These are phyloP conservation scores for Conoideocrella luteorostrata DNA, from an alignment of 2,329 filamentous ascomycete species.

Conservation along the genomic window DNA sequence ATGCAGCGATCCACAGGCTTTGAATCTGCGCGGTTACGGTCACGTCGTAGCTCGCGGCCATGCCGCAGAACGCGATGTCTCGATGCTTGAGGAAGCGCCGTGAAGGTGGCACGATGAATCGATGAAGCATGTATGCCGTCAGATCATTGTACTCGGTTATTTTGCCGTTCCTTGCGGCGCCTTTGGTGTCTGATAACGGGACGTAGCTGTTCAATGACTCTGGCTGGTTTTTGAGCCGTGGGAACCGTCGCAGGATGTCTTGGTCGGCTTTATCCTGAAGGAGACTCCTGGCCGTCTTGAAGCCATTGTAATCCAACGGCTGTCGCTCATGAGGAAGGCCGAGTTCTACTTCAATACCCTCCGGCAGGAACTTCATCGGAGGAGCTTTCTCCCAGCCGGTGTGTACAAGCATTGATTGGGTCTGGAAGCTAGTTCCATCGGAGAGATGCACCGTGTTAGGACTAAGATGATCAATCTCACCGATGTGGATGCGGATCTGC, in stretches of 20 bases:
- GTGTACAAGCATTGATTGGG: slow-evolving; percentile 47
- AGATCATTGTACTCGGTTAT: slow-evolving; percentile 19
- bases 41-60: slow-evolving; percentile 34
- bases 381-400: slow-evolving; percentile 54
- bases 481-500: slow-evolving; percentile 45
- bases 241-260: slow-evolving; percentile 48
- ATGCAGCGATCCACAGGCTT: slow-evolving; percentile 50
- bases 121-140: slow-evolving; percentile 37
- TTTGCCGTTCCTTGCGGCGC: slow-evolving; percentile 21
- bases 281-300: slow-evolving; percentile 29
- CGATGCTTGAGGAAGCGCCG: slow-evolving; percentile 25
- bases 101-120: slow-evolving; percentile 36
- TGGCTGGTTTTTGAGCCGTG: slow-evolving; percentile 45
- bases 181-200: slow-evolving; percentile 33
- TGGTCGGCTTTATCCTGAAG: slow-evolving; percentile 40
- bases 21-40: slow-evolving; percentile 35
- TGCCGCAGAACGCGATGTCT: slow-evolving; percentile 39
- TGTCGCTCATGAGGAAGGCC: slow-evolving; percentile 39
- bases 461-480: slow-evolving; percentile 42
- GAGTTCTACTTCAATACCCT: slow-evolving; percentile 37
- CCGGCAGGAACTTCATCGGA: slow-evolving; percentile 45
- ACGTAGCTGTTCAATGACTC: slow-evolving; percentile 38
- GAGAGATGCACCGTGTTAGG: slow-evolving; percentile 43
- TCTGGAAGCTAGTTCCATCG: slow-evolving; percentile 37
- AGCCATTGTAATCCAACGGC: slow-evolving; percentile 15